These are phyloP conservation scores for Microcos paniculata DNA, from an alignment of 345 rosid genomes.

Conservation along the genomic window DNA sequence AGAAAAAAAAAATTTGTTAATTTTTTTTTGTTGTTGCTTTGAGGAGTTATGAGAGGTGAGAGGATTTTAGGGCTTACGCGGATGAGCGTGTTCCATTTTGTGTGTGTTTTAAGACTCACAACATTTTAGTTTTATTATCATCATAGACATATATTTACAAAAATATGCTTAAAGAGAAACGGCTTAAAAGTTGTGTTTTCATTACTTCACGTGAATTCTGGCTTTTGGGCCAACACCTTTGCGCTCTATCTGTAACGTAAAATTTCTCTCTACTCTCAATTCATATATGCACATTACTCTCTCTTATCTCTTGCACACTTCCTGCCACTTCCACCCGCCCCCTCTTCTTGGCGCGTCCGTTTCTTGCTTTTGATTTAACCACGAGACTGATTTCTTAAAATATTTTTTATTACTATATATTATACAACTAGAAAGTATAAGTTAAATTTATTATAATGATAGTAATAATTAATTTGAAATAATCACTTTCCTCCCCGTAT, in stretches of 20 bases:
- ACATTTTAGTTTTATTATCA: background rate
- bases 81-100: slow-evolving; percentile 20
- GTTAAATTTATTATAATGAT: too few relatives aligned
- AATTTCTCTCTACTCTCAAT: background rate
- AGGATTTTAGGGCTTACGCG: slow-evolving; percentile 7
- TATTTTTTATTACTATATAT: too few relatives aligned
- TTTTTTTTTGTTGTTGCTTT: too few relatives aligned
- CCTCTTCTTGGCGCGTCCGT: background rate
- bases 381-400: background rate
- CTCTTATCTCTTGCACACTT: background rate
- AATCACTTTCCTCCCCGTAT: too few relatives aligned
- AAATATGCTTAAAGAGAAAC: slow-evolving; percentile 16
- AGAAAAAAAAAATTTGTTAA: background rate
- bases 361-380: background rate
- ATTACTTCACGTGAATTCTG: slow-evolving; percentile 17
- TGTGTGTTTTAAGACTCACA: background rate
- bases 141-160: too few relatives aligned
- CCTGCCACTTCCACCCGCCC: background rate
- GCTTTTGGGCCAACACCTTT: slow-evolving; percentile 6
- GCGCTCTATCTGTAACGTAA: slow-evolving; percentile 14
- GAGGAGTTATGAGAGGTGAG: background rate
- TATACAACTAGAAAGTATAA: too few relatives aligned
- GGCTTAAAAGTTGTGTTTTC: background rate
- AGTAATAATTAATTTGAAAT: too few relatives aligned
- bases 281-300: background rate